Evolutionary conservation across 2,329 filamentous ascomycete genomes (phyloP), one percentile per base, ranked within the genome.

Genomic region (Bisporella sp.): DNA sequence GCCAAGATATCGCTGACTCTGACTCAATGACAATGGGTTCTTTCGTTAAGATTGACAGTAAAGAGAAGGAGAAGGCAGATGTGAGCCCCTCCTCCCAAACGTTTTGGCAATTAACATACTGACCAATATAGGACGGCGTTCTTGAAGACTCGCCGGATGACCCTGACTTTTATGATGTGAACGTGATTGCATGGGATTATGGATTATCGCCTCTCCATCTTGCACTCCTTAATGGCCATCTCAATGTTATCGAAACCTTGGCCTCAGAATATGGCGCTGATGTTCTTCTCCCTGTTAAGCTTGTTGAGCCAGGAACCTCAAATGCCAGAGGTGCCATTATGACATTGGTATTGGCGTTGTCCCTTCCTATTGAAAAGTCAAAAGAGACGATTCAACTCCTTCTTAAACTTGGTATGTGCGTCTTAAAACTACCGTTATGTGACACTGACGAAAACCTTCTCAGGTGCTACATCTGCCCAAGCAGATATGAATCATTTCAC

Each of bases 141-240:
- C 71, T 74, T 1, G 78, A 83, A 5, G 78, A 81, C 5, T 71
- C 78, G 28, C 74, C 81, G 1, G 75, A 84, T 7, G 85, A 87
- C 21, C 87, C 88, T 1, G 88, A 95, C 66, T 78, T 91, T 47
- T 92, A 87, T 64, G 82, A 93, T 57, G 76, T 91, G 53, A 84
- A 95, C 57, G 78, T 85, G 1, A 64, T 87, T n/a, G 81, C 87
- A 1, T 95, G 89, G 89, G 89, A 95, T 59, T 78, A 75, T 5
- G 81, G 83, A 4, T 79, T 82, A 51, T 86, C 85, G 9, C 81
- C 89, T 1, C 73, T 95, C 5, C 89, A 95, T 64, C 75, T 90
- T 31, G 89, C 89, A 6, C 89, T 95, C 53, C 65, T 87, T 1
- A 79, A 81, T 53, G 88, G 87, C 0, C 83, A 92, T 57, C 71